Base-by-base conservation (phyloP, 352 stramenopile species). In the Phytophthora citricola region DNA sequence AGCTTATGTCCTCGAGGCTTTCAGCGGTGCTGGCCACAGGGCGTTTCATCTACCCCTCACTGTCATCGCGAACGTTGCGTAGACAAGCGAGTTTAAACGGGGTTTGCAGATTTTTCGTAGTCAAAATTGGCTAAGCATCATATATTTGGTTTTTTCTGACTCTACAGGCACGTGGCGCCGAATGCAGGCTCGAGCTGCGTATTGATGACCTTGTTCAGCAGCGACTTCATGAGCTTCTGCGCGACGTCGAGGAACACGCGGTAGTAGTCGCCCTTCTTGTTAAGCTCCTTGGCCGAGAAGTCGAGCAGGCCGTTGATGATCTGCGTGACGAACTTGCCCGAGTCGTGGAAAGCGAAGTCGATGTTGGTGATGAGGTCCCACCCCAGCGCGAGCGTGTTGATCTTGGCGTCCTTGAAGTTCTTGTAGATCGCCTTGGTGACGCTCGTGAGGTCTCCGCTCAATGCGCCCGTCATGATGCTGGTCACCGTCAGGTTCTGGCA, bases 201-300 rank as follows among this genome's bases (percentile, higher is more conserved):
- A 24, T 69, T 32, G 40, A 91, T 76, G 63, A 87, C 17, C 38
- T 82, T 71, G 66, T 91, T 89, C 32, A 83, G 38, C 9, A 87
- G 52, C 41, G 79, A 85, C 36, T 81, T 77, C 48, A 63, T 26
- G 26, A 88, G 57, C 62, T 69, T 76, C 52, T 84, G 63, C 11
- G 65, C 54, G 48, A 79, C 54, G 22, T 69, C 36, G 40, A 87
- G 71, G 53, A 81, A 69, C 4, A 64, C 65, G 34, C 69, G 68
- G 69, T 89, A 88, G 43, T 79, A 70, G 52, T 77, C 65, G 32
- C 63, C 72, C 76, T 89, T 91, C 71, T 87, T 83, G 79, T 91
- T 91, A 47, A 89, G 58, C 55, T 76, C 54, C 20, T 69, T 53
- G 29, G 64, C 75, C 29, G 71, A 78, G 62, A 83, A 88, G 43